Evolutionary conservation across 257 asterid species (phyloP).

Genomic region (Ophiorrhiza pumila): DNA sequence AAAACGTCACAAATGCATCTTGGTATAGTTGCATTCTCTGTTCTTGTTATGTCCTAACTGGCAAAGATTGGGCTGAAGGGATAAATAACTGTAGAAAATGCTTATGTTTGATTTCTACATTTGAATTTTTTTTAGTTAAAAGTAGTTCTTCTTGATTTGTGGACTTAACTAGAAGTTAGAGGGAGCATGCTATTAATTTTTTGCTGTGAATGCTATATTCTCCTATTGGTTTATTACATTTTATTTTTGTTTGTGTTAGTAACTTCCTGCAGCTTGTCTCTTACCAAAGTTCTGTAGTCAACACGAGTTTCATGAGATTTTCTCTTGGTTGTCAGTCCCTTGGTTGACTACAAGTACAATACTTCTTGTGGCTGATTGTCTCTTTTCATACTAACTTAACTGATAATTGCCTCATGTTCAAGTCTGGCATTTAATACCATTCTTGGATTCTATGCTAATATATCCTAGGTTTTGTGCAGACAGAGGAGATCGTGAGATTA

Average conservation of each 20-base stretch:
- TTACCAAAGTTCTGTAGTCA: not conserved
- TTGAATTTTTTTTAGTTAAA: not conserved
- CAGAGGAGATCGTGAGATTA: slow-evolving; percentile 86
- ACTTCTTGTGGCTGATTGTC: not conserved
- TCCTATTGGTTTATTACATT: not conserved
- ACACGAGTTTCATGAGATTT: not conserved
- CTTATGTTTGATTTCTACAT: not conserved
- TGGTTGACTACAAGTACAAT: not conserved
- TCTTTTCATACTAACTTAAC: not conserved
- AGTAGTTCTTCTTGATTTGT: not conserved
- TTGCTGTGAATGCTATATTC: not conserved
- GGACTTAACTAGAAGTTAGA: not conserved
- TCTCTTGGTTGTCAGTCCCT: not conserved
- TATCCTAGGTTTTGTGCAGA: slow-evolving; percentile 39
- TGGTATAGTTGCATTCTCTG: not conserved
- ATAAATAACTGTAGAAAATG: not conserved
- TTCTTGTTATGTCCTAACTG: not conserved
- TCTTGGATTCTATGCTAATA: not conserved
- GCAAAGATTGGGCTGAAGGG: slow-evolving; percentile 3
- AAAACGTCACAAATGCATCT: not conserved
- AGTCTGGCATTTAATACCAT: not conserved
- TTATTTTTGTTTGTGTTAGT: not conserved
- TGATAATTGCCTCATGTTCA: not conserved
- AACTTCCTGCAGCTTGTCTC: not conserved
- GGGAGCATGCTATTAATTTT: not conserved